phyloP scores from a whole-genome alignment of 495 filamentous ascomycete species.

The Pyronema omphalodes region DNA sequence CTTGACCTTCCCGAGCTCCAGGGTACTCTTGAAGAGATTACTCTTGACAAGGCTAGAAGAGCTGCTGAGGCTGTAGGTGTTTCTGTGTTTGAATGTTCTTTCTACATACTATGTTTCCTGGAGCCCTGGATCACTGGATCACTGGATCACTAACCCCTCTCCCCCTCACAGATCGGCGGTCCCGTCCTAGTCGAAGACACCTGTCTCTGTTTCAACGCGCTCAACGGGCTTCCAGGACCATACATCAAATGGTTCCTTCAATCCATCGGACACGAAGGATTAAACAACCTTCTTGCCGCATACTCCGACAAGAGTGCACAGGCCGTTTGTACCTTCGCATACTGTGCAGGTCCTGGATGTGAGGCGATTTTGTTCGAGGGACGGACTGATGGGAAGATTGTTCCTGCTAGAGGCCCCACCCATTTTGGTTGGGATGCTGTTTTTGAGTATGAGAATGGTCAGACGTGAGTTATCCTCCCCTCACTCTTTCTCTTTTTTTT shows the following conservation, averaged over 20 bases:
- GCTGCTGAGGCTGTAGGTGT: constrained; percentile 47
- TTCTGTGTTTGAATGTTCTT: neutral
- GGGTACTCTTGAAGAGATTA: constrained; percentile 80
- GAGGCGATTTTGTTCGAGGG: constrained; percentile 87
- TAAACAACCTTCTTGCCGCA: constrained; percentile 79
- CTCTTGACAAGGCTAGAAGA: constrained; percentile 63
- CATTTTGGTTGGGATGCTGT: constrained; percentile 96
- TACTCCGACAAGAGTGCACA: constrained; percentile 80
- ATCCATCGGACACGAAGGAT: constrained; percentile 56
- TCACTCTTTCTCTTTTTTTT: neutral
- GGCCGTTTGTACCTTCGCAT: constrained; percentile 92
- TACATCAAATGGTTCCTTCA: constrained; percentile 96
- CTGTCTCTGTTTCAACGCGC: constrained; percentile 74
- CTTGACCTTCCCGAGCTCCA: constrained; percentile 80
- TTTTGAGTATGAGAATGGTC: constrained; percentile 70
- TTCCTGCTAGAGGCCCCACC: constrained; percentile 51
- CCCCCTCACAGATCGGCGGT: constrained; percentile 43
- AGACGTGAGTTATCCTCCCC: constrained; percentile 54
- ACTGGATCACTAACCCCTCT: too few species aligned
- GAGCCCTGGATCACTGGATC: constrained; percentile 5
- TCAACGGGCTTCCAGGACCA: constrained; percentile 79
- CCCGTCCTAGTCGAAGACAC: constrained; percentile 95
- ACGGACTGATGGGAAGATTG: constrained; percentile 53
- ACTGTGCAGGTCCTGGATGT: constrained; percentile 64
- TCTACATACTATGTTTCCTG: neutral